A percentile compares a stretch with the other conserved stretches of the same genome.
phyloP scores from a whole-genome alignment of 805 yeast species.

The Saturnispora diversa region DNA sequence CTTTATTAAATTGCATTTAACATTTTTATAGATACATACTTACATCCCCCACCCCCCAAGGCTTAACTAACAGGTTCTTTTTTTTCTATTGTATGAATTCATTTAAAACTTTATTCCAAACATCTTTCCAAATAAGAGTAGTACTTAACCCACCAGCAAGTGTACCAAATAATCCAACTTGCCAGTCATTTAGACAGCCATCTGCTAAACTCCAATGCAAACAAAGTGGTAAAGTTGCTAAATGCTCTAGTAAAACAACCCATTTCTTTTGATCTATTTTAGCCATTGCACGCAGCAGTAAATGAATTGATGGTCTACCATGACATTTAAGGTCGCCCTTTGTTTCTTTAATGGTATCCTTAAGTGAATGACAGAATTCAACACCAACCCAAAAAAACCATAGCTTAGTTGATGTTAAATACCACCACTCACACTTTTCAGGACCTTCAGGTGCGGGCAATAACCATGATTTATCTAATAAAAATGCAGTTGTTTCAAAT shows the following conservation, averaged over 20 bases:
- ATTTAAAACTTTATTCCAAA: conserved; percentile 12
- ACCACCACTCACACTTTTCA: conserved; percentile 22
- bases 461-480: conserved; percentile 28
- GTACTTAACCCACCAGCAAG: conserved; percentile 20
- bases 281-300: conserved; percentile 2
- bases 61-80: too few relatives aligned
- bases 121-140: conserved; percentile 18
- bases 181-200: conserved; percentile 28
- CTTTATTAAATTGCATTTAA: too few relatives aligned
- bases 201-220: conserved; percentile 32
- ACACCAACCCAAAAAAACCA: conserved; percentile 32
- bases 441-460: conserved; percentile 15
- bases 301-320: background rate
- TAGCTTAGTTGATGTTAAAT: conserved; percentile 26
- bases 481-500: conserved; percentile 30
- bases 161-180: conserved; percentile 32
- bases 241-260: conserved; percentile 22
- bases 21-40: too few relatives aligned
- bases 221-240: conserved; percentile 32
- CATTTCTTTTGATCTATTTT: conserved; percentile 11
- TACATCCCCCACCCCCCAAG: too few relatives aligned
- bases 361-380: conserved; percentile 22
- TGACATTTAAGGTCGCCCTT: background rate
- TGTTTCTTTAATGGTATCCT: background rate
- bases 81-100: too few relatives aligned